Conservation (phyloP, 1,139 yeast genomes). For the Suhomyces chickasaworum region DNA sequence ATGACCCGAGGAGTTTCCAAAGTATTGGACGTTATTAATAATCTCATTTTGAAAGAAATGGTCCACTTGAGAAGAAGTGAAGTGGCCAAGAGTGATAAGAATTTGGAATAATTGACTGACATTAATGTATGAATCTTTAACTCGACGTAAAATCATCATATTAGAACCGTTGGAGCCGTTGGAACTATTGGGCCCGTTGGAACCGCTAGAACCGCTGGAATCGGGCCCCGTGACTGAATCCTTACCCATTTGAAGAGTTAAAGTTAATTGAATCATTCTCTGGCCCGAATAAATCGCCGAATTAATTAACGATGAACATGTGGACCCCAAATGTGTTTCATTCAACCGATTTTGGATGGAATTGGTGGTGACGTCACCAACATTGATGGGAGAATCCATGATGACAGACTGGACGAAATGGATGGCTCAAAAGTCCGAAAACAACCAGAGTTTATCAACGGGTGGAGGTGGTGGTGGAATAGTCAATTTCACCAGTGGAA, state of each 20-base stretch:
- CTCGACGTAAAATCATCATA: constrained; percentile 39
- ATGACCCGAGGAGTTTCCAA: constrained; percentile 20
- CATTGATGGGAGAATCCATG: constrained; percentile 50
- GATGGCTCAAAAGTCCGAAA: neutral
- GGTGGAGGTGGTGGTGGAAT: neutral
- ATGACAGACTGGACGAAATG: neutral
- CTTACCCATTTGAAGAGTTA: constrained; percentile 19
- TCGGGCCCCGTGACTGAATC: constrained; percentile 4
- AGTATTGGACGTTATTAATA: constrained; percentile 34
- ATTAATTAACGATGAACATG: constrained; percentile 24
- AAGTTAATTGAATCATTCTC: constrained; percentile 40
- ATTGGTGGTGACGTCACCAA: constrained; percentile 48
- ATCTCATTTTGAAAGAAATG: constrained; percentile 40
- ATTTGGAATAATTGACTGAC: constrained; percentile 41
- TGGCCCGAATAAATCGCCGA: constrained; percentile 44
- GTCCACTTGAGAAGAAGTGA: constrained; percentile 28
- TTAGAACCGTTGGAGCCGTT: constrained; percentile 8
- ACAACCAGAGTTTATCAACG: neutral
- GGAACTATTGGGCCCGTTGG: no score
- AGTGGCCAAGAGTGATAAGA: constrained; percentile 33
- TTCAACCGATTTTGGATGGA: constrained; percentile 41
- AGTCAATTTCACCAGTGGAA: constrained; percentile 6
- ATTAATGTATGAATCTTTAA: constrained; percentile 48
- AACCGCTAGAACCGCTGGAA: neutral
- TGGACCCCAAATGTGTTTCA: constrained; percentile 37